phyloP scores from a whole-genome alignment of 2,329 filamentous ascomycete genomes.

The Fusarium sp. region DNA sequence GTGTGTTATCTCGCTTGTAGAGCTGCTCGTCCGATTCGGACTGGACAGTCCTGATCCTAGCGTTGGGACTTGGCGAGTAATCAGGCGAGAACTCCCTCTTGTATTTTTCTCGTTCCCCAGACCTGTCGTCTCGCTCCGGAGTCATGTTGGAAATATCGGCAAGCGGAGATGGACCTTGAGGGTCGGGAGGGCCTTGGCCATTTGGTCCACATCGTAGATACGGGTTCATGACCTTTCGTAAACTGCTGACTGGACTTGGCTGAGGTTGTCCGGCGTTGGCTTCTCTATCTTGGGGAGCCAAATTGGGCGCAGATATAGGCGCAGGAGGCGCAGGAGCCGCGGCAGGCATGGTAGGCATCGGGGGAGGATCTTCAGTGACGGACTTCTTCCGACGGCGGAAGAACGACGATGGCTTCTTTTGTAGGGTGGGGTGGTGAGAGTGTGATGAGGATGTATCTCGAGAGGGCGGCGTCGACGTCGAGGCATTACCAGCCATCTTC shows the following conservation, averaged over 20 bases:
- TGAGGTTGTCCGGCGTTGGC: constrained; percentile 49
- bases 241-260: constrained; percentile 77
- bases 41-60: constrained; percentile 73
- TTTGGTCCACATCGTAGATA: constrained; percentile 64
- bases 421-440: constrained; percentile 65
- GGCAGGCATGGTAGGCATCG: constrained; percentile 61
- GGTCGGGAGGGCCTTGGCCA: constrained; percentile 39
- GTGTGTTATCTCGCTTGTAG: constrained; percentile 45
- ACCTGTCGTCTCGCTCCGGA: constrained; percentile 18
- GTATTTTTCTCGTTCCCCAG: constrained; percentile 46
- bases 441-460: constrained; percentile 56
- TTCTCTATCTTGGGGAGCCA: constrained; percentile 46
- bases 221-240: constrained; percentile 87
- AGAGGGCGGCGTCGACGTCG: constrained; percentile 59
- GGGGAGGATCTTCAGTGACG: constrained; percentile 73
- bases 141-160: constrained; percentile 42
- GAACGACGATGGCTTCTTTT: constrained; percentile 94
- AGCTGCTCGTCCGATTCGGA: constrained; percentile 52
- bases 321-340: constrained; percentile 53
- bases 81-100: constrained; percentile 76
- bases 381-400: constrained; percentile 95
- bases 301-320: constrained; percentile 50
- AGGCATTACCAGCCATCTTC: constrained; percentile 58
- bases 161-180: constrained; percentile 42
- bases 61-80: constrained; percentile 76